Evolutionary conservation across 768 basidiomycete species (phyloP).

Genomic region (Galerina marginata): DNA sequence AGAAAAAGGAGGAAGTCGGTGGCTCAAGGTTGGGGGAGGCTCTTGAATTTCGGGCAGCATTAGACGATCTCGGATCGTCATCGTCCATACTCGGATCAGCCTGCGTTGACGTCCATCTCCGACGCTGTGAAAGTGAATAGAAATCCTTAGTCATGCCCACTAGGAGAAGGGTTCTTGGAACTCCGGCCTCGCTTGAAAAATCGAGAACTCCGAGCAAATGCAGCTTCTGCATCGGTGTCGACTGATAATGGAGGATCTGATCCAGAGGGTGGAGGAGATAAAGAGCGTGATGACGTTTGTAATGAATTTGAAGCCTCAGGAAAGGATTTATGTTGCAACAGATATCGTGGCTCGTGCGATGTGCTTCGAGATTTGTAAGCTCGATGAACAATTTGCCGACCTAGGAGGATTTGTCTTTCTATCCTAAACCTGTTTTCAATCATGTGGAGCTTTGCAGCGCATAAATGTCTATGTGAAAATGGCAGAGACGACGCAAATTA

Average conservation of each 20-base stretch:
- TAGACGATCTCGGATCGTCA: neutral
- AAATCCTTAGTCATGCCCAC: constrained; percentile 25
- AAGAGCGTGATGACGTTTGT: constrained; percentile 24
- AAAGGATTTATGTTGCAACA: constrained; percentile 23
- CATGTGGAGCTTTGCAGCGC: constrained; percentile 75
- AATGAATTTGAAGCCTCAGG: constrained; percentile 16
- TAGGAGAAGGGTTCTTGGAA: constrained; percentile 35
- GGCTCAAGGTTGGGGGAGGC: constrained; percentile 11
- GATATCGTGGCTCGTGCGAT: constrained; percentile 27
- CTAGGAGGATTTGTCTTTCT: constrained; percentile 83
- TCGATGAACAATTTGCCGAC: constrained; percentile 73
- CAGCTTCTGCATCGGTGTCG: constrained; percentile 81
- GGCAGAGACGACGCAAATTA: constrained; percentile 33
- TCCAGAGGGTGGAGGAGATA: constrained; percentile 42
- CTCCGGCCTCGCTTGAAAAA: constrained; percentile 58
- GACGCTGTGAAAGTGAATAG: constrained; percentile 50
- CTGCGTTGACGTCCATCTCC: constrained; percentile 54
- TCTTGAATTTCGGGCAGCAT: constrained; percentile 11
- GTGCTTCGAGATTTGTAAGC: constrained; percentile 37
- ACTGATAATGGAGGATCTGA: constrained; percentile 67
- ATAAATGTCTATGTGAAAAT: neutral
- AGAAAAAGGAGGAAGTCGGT: constrained; percentile 40
- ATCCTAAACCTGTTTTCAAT: constrained; percentile 87
- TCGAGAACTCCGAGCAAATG: constrained; percentile 62
- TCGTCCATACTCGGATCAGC: constrained; percentile 11